phyloP scores from a whole-genome alignment of 2,329 filamentous ascomycete species.

The Blastomyces parvus region DNA sequence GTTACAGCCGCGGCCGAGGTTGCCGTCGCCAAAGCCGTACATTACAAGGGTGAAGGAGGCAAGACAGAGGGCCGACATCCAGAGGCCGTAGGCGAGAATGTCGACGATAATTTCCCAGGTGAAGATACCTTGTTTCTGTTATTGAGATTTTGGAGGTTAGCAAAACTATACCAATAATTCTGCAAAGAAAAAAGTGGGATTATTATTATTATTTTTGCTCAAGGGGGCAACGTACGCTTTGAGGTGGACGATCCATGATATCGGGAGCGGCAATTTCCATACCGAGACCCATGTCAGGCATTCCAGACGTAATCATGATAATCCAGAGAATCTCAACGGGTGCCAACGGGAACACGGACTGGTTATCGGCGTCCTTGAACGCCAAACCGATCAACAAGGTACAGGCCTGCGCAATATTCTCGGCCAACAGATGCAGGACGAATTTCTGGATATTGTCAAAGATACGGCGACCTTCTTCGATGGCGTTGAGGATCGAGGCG shows the following conservation, averaged over 20 bases:
- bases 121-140: constrained; percentile 58
- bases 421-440: constrained; percentile 65
- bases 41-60: constrained; percentile 55
- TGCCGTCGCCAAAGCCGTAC: constrained; percentile 52
- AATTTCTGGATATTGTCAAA: constrained; percentile 90
- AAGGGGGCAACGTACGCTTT: constrained; percentile 39
- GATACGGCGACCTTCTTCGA: constrained; percentile 74
- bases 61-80: constrained; percentile 64
- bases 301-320: constrained; percentile 82
- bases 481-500: constrained; percentile 72
- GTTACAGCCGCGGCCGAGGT: constrained; percentile 54
- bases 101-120: constrained; percentile 68
- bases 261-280: constrained; percentile 66
- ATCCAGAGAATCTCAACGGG: constrained; percentile 88
- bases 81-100: constrained; percentile 68
- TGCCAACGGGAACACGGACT: constrained; percentile 77
- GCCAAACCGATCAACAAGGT: constrained; percentile 70
- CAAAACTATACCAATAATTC: neutral
- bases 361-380: constrained; percentile 61
- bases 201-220: neutral
- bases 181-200: neutral
- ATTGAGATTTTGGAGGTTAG: neutral
- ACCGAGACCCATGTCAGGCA: constrained; percentile 80
- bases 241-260: constrained; percentile 71
- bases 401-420: constrained; percentile 77